phyloP scores from a whole-genome alignment of 768 basidiomycete genomes.

The Termitomyces titanicus region DNA sequence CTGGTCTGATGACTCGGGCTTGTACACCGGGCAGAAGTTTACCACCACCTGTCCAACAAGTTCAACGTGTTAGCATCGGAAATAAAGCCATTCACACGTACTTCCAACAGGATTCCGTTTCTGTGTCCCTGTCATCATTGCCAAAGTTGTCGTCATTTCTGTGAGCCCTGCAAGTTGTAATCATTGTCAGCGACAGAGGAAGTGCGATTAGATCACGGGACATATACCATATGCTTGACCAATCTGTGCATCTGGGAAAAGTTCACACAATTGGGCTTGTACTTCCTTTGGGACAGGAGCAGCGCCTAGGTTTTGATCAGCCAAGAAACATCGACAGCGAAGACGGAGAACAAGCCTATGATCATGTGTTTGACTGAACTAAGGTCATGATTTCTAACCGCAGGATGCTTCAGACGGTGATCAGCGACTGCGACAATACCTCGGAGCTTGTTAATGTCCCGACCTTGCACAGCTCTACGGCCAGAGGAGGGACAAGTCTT shows the following conservation, averaged over 20 bases:
- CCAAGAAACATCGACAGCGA: not conserved
- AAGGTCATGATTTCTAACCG: conserved; percentile 38
- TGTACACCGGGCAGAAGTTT: conserved; percentile 40
- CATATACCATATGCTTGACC: conserved; percentile 58
- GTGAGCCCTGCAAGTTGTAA: conserved; percentile 19
- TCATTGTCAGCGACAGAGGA: not conserved
- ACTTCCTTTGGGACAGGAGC: conserved; percentile 54
- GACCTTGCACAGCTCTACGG: conserved; percentile 49
- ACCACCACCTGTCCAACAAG: conserved; percentile 30
- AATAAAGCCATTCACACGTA: conserved; percentile 16
- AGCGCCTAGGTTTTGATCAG: conserved; percentile 37
- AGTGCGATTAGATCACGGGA: not conserved
- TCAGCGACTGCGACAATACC: not conserved
- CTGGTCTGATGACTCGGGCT: conserved; percentile 40
- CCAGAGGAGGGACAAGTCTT: conserved; percentile 47
- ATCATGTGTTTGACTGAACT: conserved; percentile 35
- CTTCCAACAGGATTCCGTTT: conserved; percentile 36
- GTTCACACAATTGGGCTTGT: conserved; percentile 37
- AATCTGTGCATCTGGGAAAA: conserved; percentile 48
- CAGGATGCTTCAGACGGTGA: conserved; percentile 34
- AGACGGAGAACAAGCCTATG: conserved; percentile 32
- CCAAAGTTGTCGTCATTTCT: conserved; percentile 40
- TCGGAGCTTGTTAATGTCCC: conserved; percentile 2
- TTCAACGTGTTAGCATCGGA: not conserved
- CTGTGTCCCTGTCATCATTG: conserved; percentile 42